Percentiles rank a stretch among this genome's conserved stretches.
Conservation (phyloP, 352 stramenopile genomes). For the Elongisporangium prolatum region DNA sequence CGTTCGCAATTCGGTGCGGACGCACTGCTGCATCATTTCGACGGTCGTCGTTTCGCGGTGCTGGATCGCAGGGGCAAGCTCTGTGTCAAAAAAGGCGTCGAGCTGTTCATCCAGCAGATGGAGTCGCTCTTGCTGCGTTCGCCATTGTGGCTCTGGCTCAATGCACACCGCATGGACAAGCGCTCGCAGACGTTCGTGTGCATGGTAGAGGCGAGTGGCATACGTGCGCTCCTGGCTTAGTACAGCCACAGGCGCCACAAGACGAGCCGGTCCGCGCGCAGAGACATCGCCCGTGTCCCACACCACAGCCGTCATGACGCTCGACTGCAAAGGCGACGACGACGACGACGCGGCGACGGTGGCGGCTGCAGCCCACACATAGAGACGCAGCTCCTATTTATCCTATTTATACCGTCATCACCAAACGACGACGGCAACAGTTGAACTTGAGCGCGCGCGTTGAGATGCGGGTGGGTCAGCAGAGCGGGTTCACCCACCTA, state of each 20-base stretch:
- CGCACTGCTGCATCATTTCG: conserved; percentile 55
- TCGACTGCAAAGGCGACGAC: neutral
- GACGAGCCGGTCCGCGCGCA: conserved; percentile 5
- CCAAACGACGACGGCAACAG: neutral
- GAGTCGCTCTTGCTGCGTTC: conserved; percentile 1
- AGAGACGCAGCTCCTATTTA: neutral
- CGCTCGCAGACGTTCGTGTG: conserved; percentile 12
- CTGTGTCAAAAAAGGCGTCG: conserved; percentile 34
- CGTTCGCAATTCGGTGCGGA: conserved; percentile 32
- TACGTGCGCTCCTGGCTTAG: conserved; percentile 11
- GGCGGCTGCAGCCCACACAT: neutral
- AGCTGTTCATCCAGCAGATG: conserved; percentile 17
- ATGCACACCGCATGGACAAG: conserved; percentile 13
- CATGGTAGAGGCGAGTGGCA: conserved; percentile 6
- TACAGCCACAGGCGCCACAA: conserved; percentile 14
- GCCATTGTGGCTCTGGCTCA: conserved; percentile 14
- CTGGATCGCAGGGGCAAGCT: conserved; percentile 44
- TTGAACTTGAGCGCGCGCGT: conserved; percentile 4
- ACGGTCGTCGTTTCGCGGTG: conserved; percentile 44
- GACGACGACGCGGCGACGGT: neutral
- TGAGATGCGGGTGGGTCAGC: neutral
- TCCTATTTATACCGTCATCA: neutral
- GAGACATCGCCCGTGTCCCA: neutral
- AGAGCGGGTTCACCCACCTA: neutral
- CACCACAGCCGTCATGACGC: neutral